Percentiles rank a stretch among this genome's conserved stretches.
Conservation (phyloP, 441 rosid species). For the Pelargonium cotyledonis region DNA sequence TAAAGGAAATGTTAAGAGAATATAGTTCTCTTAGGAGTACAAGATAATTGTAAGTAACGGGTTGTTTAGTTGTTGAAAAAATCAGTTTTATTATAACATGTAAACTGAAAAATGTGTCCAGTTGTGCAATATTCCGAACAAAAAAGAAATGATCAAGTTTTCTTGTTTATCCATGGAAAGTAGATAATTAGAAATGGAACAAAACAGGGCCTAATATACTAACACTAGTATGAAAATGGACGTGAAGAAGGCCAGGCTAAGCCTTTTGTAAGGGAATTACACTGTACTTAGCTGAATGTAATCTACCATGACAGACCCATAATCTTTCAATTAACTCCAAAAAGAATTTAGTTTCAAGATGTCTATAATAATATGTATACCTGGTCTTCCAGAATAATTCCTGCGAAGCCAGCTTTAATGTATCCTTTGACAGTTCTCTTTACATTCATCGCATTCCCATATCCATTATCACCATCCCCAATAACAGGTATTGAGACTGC, state of each 20-base stretch:
- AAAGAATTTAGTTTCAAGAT: background rate
- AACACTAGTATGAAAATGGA: too few species aligned
- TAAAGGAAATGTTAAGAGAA: background rate
- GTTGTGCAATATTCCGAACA: too few species aligned
- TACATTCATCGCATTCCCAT: constrained; percentile 79
- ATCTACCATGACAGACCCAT: background rate
- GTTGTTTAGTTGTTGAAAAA: too few species aligned
- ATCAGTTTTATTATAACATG: too few species aligned
- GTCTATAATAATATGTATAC: constrained; percentile 26
- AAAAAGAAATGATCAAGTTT: too few species aligned
- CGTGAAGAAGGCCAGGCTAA: background rate
- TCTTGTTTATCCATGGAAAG: too few species aligned
- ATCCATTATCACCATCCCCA: constrained; percentile 87
- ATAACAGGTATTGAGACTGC: constrained; percentile 76
- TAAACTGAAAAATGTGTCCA: too few species aligned
- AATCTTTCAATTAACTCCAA: background rate
- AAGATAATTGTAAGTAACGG: background rate
- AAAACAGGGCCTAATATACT: too few species aligned
- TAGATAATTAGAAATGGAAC: too few species aligned
- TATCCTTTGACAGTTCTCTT: constrained; percentile 86
- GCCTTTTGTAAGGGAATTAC: background rate
- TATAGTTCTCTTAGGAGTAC: background rate
- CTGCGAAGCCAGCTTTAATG: constrained; percentile 81
- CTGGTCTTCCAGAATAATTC: constrained; percentile 84
- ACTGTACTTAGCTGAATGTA: background rate